Evolutionary conservation across 2,329 filamentous ascomycete genomes (phyloP).

Genomic region (Tolypocladium cylindrosporum): DNA sequence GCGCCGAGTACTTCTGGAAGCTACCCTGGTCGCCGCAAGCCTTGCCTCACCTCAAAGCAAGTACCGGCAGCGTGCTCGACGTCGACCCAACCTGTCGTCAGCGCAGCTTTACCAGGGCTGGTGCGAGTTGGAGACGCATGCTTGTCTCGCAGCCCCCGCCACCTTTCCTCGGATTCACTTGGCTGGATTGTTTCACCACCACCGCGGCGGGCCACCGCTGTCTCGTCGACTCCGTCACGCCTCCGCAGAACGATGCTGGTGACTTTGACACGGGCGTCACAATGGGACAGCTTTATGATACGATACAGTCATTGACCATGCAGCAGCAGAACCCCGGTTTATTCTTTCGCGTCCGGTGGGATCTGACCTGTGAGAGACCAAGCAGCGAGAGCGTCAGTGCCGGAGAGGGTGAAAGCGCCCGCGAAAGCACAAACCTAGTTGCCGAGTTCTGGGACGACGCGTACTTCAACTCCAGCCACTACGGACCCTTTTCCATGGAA

Average conservation of each 20-base stretch:
- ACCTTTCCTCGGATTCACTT: slow-evolving; percentile 8
- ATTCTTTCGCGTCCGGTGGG: slow-evolving; percentile 1
- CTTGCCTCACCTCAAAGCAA: slow-evolving; percentile 1
- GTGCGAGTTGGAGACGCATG: slow-evolving; percentile 13
- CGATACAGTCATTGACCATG: slow-evolving; percentile 2
- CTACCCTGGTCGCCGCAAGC: slow-evolving; percentile 8
- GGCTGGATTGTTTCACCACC: slow-evolving; percentile 5
- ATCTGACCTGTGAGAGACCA: slow-evolving; percentile 1
- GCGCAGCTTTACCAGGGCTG: slow-evolving; percentile 5
- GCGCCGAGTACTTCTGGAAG: slow-evolving; percentile 9
- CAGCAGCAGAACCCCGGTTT: slow-evolving; percentile 1
- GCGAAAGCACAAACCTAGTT: slow-evolving; percentile 1
- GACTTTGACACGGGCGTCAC: slow-evolving; percentile 4
- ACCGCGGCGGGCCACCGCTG: background rate
- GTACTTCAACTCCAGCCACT: slow-evolving; percentile 1
- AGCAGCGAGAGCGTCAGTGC: background rate
- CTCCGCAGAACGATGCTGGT: slow-evolving; percentile 1
- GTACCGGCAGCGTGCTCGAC: slow-evolving; percentile 2
- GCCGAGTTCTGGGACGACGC: slow-evolving; percentile 1
- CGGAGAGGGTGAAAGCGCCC: background rate
- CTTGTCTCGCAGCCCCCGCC: slow-evolving; percentile 14
- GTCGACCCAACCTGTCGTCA: slow-evolving; percentile 5
- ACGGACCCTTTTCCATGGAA: slow-evolving; percentile 1
- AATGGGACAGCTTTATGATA: slow-evolving; percentile 11
- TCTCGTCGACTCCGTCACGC: slow-evolving; percentile 1